Conservation (phyloP, 345 rosid species). For the Pistacia atlantica region DNA sequence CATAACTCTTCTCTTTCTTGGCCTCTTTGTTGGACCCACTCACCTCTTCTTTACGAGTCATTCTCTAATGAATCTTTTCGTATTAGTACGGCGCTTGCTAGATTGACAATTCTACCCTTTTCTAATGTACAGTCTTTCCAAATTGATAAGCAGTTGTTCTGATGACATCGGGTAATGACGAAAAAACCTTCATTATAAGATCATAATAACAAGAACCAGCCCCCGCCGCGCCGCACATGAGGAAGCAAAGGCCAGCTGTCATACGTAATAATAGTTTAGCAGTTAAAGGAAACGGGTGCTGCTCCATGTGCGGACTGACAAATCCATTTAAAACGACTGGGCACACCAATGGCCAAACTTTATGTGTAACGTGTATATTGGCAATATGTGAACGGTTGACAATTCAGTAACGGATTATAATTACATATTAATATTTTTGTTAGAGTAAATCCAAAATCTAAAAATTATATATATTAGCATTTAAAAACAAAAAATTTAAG, state of each 20-base stretch:
- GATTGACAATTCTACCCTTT: conserved; percentile 2
- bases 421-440: no score
- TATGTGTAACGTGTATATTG: no score
- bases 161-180: not conserved
- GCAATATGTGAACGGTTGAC: not conserved
- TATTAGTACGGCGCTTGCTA: not conserved
- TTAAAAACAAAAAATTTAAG: no score
- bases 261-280: not conserved
- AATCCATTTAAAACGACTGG: not conserved
- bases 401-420: not conserved
- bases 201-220: not conserved
- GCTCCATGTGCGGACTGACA: conserved; percentile 1
- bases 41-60: not conserved
- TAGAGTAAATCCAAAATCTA: no score
- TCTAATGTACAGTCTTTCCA: not conserved
- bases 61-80: not conserved
- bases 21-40: not conserved
- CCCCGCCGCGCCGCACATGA: not conserved
- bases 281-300: not conserved
- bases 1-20: not conserved
- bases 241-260: conserved; percentile 2
- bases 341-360: no score
- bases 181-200: not conserved
- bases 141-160: not conserved
- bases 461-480: no score